These are phyloP conservation scores for Trichosporon coremiiforme DNA, from an alignment of 1,284 basidiomycete species.

Conservation along the genomic window DNA sequence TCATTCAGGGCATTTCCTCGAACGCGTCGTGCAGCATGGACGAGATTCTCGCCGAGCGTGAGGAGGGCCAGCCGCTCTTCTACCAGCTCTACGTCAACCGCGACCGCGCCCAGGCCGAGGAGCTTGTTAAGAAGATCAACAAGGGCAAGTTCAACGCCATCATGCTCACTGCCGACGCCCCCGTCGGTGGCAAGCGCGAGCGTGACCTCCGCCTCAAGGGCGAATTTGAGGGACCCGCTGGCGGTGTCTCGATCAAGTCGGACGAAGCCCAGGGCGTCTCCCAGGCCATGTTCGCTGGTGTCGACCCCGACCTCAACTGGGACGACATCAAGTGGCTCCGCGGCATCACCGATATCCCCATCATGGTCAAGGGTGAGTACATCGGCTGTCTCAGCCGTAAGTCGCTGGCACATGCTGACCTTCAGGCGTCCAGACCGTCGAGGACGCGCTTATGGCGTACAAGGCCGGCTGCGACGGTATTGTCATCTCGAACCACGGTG, in stretches of 20 bases:
- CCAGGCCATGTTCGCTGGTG: constrained; percentile 51
- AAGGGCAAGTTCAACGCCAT: constrained; percentile 68
- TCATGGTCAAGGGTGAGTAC: constrained; percentile 73
- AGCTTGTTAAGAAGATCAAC: constrained; percentile 69
- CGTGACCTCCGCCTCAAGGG: constrained; percentile 63
- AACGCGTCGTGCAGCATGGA: constrained; percentile 60
- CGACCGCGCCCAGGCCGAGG: constrained; percentile 59
- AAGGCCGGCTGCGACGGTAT: constrained; percentile 58
- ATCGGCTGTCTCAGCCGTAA: too few species aligned
- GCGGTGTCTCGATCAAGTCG: constrained; percentile 44
- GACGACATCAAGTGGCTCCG: constrained; percentile 59
- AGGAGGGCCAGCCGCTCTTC: constrained; percentile 54
- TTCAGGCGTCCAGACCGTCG: constrained; percentile 61
- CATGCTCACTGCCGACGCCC: constrained; percentile 87
- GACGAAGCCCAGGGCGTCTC: constrained; percentile 47
- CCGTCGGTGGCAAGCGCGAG: constrained; percentile 82
- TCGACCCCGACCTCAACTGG: constrained; percentile 51
- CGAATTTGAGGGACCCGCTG: constrained; percentile 51
- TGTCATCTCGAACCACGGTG: constrained; percentile 60
- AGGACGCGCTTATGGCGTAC: constrained; percentile 58
- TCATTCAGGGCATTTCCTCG: constrained; percentile 59
- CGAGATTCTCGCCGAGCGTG: constrained; percentile 59
- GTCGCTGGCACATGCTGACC: too few species aligned
- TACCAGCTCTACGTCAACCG: constrained; percentile 62
- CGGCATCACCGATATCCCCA: constrained; percentile 72